Percentiles rank a stretch among this genome's conserved stretches.
phyloP scores from a whole-genome alignment of 164 flowering plant genomes.

The Magnolia kwangsiensis region DNA sequence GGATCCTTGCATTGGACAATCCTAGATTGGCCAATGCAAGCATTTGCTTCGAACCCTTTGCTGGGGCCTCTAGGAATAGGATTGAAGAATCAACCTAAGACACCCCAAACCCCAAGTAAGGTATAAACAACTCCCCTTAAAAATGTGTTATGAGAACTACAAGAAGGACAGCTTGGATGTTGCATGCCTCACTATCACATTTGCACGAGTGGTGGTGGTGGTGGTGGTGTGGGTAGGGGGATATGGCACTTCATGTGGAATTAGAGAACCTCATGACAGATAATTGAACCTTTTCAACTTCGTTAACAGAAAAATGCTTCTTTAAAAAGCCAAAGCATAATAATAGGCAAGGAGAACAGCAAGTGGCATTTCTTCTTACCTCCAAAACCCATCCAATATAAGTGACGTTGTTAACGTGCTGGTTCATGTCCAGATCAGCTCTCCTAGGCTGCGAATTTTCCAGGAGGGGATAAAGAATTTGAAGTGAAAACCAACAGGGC shows the following conservation, averaged over 20 bases:
- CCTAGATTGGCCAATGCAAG: too few relatives aligned
- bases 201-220: not conserved
- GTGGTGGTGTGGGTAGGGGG: not conserved
- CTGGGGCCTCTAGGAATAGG: too few relatives aligned
- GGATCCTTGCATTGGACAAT: too few relatives aligned
- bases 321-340: not conserved
- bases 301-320: not conserved
- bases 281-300: too few relatives aligned
- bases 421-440: conserved; percentile 97
- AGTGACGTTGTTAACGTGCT: conserved; percentile 93
- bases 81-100: too few relatives aligned
- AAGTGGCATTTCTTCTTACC: conserved; percentile 37
- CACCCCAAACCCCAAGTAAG: too few relatives aligned
- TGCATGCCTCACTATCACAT: not conserved
- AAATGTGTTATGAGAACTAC: too few relatives aligned
- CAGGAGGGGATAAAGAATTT: conserved; percentile 13
- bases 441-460: conserved; percentile 73
- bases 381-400: conserved; percentile 98
- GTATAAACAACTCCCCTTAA: too few relatives aligned
- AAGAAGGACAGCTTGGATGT: not conserved
- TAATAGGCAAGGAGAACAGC: not conserved
- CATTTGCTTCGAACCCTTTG: too few relatives aligned
- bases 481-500: not conserved
- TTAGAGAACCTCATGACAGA: not conserved
- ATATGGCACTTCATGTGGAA: not conserved